Evolutionary conservation across 2,329 filamentous ascomycete genomes (phyloP).

Genomic region (Proliferodiscus dingleyae): DNA sequence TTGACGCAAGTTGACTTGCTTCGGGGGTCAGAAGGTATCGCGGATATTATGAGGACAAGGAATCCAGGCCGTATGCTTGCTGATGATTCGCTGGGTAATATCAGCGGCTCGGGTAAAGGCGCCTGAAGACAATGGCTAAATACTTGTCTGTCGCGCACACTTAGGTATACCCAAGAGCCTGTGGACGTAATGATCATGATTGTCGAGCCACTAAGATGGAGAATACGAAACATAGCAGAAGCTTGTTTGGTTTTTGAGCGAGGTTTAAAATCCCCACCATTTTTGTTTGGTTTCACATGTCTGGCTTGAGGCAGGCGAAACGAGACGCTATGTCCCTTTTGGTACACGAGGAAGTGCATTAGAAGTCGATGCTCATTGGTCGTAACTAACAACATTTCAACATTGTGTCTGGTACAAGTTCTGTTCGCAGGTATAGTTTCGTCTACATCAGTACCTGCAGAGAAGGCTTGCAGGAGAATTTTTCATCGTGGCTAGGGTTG

Average conservation of each 20-base stretch:
- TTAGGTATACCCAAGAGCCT: constrained; percentile 14
- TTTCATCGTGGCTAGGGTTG: constrained; percentile 12
- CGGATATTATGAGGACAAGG: constrained; percentile 13
- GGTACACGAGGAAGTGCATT: constrained; percentile 1
- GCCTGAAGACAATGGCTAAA: constrained; percentile 14
- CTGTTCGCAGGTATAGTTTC: not conserved
- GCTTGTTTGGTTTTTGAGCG: constrained; percentile 8
- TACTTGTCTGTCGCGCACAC: constrained; percentile 7
- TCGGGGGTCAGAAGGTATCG: constrained; percentile 15
- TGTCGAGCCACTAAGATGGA: constrained; percentile 8
- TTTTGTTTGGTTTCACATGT: constrained; percentile 19
- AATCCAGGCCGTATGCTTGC: constrained; percentile 2
- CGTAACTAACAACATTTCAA: not conserved
- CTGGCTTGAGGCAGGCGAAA: constrained; percentile 7
- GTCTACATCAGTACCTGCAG: not conserved
- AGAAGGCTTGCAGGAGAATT: not conserved
- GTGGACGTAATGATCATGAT: constrained; percentile 16
- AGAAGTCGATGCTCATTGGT: not conserved
- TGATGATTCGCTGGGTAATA: constrained; percentile 20
- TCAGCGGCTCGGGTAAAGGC: constrained; percentile 16
- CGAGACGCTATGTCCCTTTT: constrained; percentile 2
- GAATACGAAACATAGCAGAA: constrained; percentile 6
- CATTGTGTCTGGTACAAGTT: not conserved
- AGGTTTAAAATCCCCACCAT: constrained; percentile 18
- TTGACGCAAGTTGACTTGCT: constrained; percentile 9